A percentile compares a stretch with the other conserved stretches of the same genome.
Conservation (phyloP, 352 stramenopile species). For the Phytopythium aichiense region DNA sequence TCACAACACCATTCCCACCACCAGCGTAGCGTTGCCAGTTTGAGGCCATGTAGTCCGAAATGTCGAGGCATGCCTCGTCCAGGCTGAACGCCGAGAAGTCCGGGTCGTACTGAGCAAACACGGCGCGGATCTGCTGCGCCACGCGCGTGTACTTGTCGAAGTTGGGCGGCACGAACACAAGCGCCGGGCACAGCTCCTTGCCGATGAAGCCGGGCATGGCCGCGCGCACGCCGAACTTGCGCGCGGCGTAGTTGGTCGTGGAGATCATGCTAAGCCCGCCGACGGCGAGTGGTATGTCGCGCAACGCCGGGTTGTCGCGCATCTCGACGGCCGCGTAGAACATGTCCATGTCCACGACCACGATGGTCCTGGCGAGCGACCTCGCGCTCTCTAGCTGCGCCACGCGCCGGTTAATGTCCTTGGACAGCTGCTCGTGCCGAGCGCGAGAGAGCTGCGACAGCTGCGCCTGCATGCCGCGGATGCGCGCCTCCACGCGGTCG, state of each 20-base stretch:
- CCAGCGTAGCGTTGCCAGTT: conserved; percentile 50
- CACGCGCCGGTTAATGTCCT: conserved; percentile 38
- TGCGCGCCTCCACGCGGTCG: conserved; percentile 80
- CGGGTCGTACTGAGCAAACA: conserved; percentile 94
- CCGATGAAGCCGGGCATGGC: conserved; percentile 97
- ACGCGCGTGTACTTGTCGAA: conserved; percentile 91
- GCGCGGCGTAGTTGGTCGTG: conserved; percentile 95
- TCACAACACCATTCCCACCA: background rate
- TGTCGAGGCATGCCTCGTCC: conserved; percentile 94
- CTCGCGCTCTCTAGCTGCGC: conserved; percentile 51
- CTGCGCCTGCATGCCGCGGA: conserved; percentile 66
- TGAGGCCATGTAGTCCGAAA: conserved; percentile 84
- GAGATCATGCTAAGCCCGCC: conserved; percentile 93
- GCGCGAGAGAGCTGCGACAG: conserved; percentile 48
- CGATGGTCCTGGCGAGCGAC: conserved; percentile 66
- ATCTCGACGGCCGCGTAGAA: conserved; percentile 97
- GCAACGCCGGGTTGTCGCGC: conserved; percentile 86
- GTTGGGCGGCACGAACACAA: conserved; percentile 91
- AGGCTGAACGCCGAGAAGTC: conserved; percentile 89
- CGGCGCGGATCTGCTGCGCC: conserved; percentile 54
- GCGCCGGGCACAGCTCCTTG: conserved; percentile 91
- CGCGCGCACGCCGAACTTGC: conserved; percentile 92
- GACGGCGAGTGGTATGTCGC: conserved; percentile 89
- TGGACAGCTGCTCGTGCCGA: conserved; percentile 23
- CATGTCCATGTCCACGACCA: conserved; percentile 97